Base-by-base conservation (phyloP, 148 eudicot species). In the Persicaria tinctoria region DNA sequence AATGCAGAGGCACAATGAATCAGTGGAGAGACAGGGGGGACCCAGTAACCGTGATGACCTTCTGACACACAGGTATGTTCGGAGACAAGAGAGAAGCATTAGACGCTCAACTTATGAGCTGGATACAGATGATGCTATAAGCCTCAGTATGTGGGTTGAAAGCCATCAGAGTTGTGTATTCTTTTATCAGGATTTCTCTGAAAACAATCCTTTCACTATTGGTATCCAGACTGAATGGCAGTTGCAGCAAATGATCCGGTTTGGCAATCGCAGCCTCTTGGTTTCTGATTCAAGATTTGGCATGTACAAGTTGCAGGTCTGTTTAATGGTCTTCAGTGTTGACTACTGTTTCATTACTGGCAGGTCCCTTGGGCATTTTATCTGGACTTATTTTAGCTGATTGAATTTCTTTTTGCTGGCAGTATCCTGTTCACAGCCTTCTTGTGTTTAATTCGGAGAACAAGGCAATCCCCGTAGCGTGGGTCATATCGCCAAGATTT, bases 181-280 rank as follows among this genome's bases (percentile, higher is more conserved):
- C 87, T 90, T 88, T 74, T 94, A 88, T 77, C 84, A 87, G 79
- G 93, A 94, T 76, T 94, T 84, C 80, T 87, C 93, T 49, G 93
- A 90, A 76, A 82, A 81, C 27, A 85, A 77, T 59, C 92, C 97
- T 27, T 91, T 94, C 78, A 79, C 87, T 59, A 78, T 94, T 79
- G 97, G 97, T 64, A 87, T 94, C 79, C 97, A 94, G 79, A 86
- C 96, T 44, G 98, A 94, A 75, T 94, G 98, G 98, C 98, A 94
- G 78, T 81, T 94, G 92, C 98, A 94, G 57, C 98, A 92, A 76
- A 84, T 94, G 98, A 86, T 92, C 71, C 93, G 84, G 56, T 94
- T 90, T 86, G 98, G 98, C 23, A 91, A 91, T 80, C 82, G 81
- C 66, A 77, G 92, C 74, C 96, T 94, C 32, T 73, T 94, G 76